phyloP scores from a whole-genome alignment of 371 early-diverging fungal genomes.

The Caulochytrium protostelioides region DNA sequence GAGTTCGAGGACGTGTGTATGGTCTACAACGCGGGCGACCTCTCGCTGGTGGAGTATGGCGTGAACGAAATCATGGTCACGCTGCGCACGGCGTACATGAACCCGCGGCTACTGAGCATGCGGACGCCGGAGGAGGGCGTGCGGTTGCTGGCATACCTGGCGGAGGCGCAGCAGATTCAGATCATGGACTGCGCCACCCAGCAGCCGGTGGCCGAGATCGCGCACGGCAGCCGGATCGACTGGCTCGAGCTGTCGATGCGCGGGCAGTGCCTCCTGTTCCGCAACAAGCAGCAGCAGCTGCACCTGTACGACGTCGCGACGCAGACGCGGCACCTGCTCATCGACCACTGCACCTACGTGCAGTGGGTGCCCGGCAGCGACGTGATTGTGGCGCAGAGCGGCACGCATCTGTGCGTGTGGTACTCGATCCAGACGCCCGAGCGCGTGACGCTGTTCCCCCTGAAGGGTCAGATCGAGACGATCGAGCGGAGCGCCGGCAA shows the following conservation, averaged over 20 bases:
- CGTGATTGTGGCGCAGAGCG: slow-evolving; percentile 29
- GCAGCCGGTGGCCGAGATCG: slow-evolving; percentile 14
- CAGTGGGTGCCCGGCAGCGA: slow-evolving; percentile 35
- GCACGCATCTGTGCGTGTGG: slow-evolving; percentile 30
- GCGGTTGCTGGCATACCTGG: slow-evolving; percentile 27
- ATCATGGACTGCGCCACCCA: slow-evolving; percentile 20
- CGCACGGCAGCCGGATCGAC: slow-evolving; percentile 26
- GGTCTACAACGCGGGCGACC: slow-evolving; percentile 35
- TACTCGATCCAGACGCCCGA: slow-evolving; percentile 30
- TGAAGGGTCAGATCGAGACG: slow-evolving; percentile 33
- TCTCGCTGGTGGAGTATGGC: slow-evolving; percentile 32
- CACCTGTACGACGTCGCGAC: slow-evolving; percentile 22
- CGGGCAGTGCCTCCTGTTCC: slow-evolving; percentile 25
- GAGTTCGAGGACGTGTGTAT: slow-evolving; percentile 28
- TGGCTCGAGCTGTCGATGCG: slow-evolving; percentile 24
- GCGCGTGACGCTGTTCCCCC: slow-evolving; percentile 29
- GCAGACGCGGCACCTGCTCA: slow-evolving; percentile 17
- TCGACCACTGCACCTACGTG: slow-evolving; percentile 27
- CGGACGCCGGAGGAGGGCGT: slow-evolving; percentile 7
- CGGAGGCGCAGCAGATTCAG: slow-evolving; percentile 28
- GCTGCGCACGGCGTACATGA: slow-evolving; percentile 31
- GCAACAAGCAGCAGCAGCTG: slow-evolving; percentile 26
- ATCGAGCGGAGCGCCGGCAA: slow-evolving; percentile 27
- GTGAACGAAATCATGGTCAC: slow-evolving; percentile 31
- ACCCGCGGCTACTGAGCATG: slow-evolving; percentile 22